Percentiles rank a stretch among this genome's conserved stretches.
Evolutionary conservation across 2,329 filamentous ascomycete genomes (phyloP).

Genomic region (Exserohilum rostratum): DNA sequence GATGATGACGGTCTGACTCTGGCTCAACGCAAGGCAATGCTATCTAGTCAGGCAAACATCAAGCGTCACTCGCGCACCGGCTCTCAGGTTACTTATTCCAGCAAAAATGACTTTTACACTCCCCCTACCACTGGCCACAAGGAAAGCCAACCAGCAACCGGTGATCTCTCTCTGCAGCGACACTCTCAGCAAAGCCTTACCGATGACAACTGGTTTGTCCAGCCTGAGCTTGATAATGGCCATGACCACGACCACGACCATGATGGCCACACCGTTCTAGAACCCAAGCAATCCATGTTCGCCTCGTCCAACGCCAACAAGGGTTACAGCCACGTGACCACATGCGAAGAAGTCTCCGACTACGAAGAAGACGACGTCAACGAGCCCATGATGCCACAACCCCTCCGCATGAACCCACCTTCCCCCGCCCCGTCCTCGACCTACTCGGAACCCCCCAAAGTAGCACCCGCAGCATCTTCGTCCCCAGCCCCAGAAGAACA

Average conservation of each 20-base stretch:
- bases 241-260: slow-evolving; percentile 19
- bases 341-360: slow-evolving; percentile 38
- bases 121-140: slow-evolving; percentile 28
- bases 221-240: slow-evolving; percentile 30
- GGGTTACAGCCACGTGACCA: slow-evolving; percentile 37
- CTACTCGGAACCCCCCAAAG: slow-evolving; percentile 20
- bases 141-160: slow-evolving; percentile 13
- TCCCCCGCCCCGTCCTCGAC: slow-evolving; percentile 40
- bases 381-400: slow-evolving; percentile 46
- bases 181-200: slow-evolving; percentile 46
- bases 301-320: slow-evolving; percentile 28
- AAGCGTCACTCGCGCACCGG: slow-evolving; percentile 37
- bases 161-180: slow-evolving; percentile 38
- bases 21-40: slow-evolving; percentile 42
- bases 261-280: slow-evolving; percentile 12
- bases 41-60: slow-evolving; percentile 43
- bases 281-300: slow-evolving; percentile 32
- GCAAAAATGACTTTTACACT: slow-evolving; percentile 41
- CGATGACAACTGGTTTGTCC: slow-evolving; percentile 57
- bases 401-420: slow-evolving; percentile 57
- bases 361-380: slow-evolving; percentile 34
- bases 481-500: no score
- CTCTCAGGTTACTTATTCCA: slow-evolving; percentile 35
- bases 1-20: slow-evolving; percentile 40
- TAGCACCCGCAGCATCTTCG: slow-evolving; percentile 5